phyloP scores from a whole-genome alignment of 495 filamentous ascomycete species.

The Lepraria neglecta region DNA sequence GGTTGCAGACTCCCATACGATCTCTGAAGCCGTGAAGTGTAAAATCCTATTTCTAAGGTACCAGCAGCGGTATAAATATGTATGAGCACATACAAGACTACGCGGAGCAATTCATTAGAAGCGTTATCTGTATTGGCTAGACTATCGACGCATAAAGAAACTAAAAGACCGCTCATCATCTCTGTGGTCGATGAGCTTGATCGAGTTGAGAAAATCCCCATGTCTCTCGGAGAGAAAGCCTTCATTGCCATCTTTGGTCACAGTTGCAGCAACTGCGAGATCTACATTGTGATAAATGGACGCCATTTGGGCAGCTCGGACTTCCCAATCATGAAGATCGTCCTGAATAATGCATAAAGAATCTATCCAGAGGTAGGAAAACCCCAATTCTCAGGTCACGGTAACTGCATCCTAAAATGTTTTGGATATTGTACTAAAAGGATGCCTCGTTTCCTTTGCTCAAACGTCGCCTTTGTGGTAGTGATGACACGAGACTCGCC shows the following conservation, averaged over 20 bases:
- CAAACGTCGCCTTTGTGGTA: background rate
- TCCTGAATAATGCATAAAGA: constrained; percentile 24
- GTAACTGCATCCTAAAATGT: constrained; percentile 20
- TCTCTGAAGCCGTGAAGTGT: background rate
- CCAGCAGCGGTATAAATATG: too few species aligned
- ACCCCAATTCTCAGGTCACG: constrained; percentile 2
- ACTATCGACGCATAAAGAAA: background rate
- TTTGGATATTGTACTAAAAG: background rate
- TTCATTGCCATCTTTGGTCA: background rate
- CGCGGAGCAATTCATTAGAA: too few species aligned
- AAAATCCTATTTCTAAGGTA: too few species aligned
- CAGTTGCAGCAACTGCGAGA: constrained; percentile 10
- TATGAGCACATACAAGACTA: too few species aligned
- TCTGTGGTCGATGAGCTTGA: background rate
- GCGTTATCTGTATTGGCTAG: too few species aligned
- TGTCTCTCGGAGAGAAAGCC: background rate
- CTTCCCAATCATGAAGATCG: constrained; percentile 6
- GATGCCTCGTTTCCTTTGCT: background rate
- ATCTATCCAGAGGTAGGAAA: constrained; percentile 26
- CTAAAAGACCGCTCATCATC: background rate
- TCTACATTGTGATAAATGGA: constrained; percentile 13
- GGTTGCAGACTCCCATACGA: background rate
- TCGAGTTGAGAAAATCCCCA: background rate
- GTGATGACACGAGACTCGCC: background rate
- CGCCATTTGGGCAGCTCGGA: constrained; percentile 10